Conservation (phyloP, 352 stramenopile genomes). For the Pseudoperonospora humuli region DNA sequence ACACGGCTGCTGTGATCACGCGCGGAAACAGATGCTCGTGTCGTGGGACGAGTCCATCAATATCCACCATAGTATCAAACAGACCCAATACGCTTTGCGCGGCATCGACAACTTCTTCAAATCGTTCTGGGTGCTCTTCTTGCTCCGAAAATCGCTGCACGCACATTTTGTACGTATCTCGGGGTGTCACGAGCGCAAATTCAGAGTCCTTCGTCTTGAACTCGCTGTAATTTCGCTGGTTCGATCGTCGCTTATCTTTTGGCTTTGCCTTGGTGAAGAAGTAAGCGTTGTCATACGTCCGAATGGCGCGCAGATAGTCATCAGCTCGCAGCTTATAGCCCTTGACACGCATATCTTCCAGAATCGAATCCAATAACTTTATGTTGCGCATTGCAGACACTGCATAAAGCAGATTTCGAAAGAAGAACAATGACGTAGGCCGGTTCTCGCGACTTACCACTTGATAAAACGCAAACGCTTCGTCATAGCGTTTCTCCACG, state of each 20-base stretch:
- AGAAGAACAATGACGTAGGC: slow-evolving; percentile 56
- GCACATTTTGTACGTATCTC: slow-evolving; percentile 42
- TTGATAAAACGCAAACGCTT: slow-evolving; percentile 45
- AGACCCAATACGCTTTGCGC: slow-evolving; percentile 32
- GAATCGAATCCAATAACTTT: slow-evolving; percentile 24
- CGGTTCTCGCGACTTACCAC: slow-evolving; percentile 29
- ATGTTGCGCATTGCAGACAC: slow-evolving; percentile 23
- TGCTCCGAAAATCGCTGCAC: slow-evolving; percentile 30
- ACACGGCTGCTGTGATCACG: slow-evolving; percentile 45
- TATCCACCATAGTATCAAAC: slow-evolving; percentile 59
- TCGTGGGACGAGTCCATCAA: slow-evolving; percentile 27
- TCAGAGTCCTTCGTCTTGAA: slow-evolving; percentile 4
- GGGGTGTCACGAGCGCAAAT: slow-evolving; percentile 17
- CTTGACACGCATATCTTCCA: slow-evolving; percentile 65
- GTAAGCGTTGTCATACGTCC: slow-evolving; percentile 40
- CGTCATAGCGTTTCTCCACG: slow-evolving; percentile 22
- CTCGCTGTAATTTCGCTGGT: slow-evolving; percentile 1
- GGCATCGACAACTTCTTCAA: slow-evolving; percentile 29
- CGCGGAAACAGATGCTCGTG: slow-evolving; percentile 36
- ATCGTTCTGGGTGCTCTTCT: slow-evolving; percentile 36
- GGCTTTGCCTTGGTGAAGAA: slow-evolving; percentile 20
- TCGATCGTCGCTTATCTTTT: slow-evolving; percentile 5
- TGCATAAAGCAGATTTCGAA: slow-evolving; percentile 45
- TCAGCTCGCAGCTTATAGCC: slow-evolving; percentile 47
- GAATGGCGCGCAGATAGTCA: slow-evolving; percentile 47